Conservation (phyloP, 2,329 filamentous ascomycete species). For the Penicillium vulpinum region DNA sequence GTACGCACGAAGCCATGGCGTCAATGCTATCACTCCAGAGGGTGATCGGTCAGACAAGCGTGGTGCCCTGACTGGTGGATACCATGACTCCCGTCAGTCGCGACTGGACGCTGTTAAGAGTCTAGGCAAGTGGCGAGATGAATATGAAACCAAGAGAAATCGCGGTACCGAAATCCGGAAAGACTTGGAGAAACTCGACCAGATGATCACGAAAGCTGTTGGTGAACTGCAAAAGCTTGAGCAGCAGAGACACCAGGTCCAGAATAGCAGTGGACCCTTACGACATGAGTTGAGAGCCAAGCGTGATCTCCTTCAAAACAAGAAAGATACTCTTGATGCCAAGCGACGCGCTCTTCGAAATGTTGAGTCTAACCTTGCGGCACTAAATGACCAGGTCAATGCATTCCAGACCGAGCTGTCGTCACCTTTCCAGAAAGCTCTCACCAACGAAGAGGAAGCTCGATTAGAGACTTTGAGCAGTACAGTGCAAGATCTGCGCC, state of each 20-base stretch:
- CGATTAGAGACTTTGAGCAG: slow-evolving; percentile 71
- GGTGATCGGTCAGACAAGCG: slow-evolving; percentile 94
- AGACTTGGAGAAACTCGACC: slow-evolving; percentile 76
- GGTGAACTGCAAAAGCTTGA: slow-evolving; percentile 81
- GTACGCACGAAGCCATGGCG: slow-evolving; percentile 86
- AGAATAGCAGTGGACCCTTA: slow-evolving; percentile 78
- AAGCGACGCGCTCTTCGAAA: slow-evolving; percentile 66
- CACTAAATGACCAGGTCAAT: slow-evolving; percentile 71
- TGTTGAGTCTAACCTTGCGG: slow-evolving; percentile 72
- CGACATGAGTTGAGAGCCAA: slow-evolving; percentile 74
- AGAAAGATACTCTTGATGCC: slow-evolving; percentile 70
- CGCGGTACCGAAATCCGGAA: slow-evolving; percentile 66
- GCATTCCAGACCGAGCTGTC: slow-evolving; percentile 78
- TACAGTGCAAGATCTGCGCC: slow-evolving; percentile 71
- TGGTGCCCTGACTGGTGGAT: slow-evolving; percentile 93
- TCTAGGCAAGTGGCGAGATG: slow-evolving; percentile 71
- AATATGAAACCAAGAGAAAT: slow-evolving; percentile 67
- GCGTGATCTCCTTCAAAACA: slow-evolving; percentile 70
- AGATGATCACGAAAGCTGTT: slow-evolving; percentile 84
- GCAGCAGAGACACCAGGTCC: slow-evolving; percentile 73
- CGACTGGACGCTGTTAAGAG: slow-evolving; percentile 80
- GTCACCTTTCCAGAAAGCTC: slow-evolving; percentile 87
- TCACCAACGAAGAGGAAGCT: slow-evolving; percentile 78
- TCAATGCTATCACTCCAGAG: slow-evolving; percentile 91
- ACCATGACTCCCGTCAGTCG: slow-evolving; percentile 81